phyloP scores from a whole-genome alignment of 1,284 basidiomycete species.

The Peniophora sp. region DNA sequence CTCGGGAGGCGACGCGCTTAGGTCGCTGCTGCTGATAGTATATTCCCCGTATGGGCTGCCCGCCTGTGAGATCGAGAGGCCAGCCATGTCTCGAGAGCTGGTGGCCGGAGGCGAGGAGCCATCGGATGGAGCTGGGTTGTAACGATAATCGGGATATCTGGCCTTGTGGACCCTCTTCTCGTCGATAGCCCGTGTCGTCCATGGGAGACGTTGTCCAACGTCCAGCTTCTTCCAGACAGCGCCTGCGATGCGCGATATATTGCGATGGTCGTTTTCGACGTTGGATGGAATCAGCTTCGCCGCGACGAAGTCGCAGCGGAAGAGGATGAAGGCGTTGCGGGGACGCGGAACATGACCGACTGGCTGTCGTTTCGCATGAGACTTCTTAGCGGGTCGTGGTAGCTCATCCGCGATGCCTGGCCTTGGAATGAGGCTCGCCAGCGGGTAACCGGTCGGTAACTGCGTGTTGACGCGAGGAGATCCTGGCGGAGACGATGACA shows the following conservation, averaged over 20 bases:
- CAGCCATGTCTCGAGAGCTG: neutral
- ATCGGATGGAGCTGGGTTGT: constrained; percentile 17
- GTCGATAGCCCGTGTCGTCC: constrained; percentile 38
- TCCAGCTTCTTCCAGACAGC: constrained; percentile 45
- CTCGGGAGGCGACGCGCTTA: neutral
- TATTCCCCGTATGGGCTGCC: neutral
- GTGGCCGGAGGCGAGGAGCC: neutral
- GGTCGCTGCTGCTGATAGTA: neutral
- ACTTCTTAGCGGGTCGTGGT: constrained; percentile 26
- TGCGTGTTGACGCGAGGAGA: no score
- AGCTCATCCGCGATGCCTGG: neutral
- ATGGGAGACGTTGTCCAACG: constrained; percentile 34
- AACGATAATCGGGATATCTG: constrained; percentile 43
- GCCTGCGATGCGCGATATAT: constrained; percentile 50
- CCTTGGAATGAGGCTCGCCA: neutral
- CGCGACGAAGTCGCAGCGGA: constrained; percentile 57
- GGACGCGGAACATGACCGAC: constrained; percentile 69
- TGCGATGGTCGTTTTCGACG: constrained; percentile 46
- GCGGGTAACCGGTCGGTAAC: no score
- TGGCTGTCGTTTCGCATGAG: constrained; percentile 36
- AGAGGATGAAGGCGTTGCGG: constrained; percentile 83
- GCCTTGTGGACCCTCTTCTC: constrained; percentile 40
- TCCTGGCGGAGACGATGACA: no score
- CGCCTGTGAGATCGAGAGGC: neutral
- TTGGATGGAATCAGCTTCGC: constrained; percentile 34